Evolutionary conservation across 495 filamentous ascomycete genomes (phyloP), one percentile per base, ranked within the genome.

Genomic region (Lasiosphaeria miniovina): DNA sequence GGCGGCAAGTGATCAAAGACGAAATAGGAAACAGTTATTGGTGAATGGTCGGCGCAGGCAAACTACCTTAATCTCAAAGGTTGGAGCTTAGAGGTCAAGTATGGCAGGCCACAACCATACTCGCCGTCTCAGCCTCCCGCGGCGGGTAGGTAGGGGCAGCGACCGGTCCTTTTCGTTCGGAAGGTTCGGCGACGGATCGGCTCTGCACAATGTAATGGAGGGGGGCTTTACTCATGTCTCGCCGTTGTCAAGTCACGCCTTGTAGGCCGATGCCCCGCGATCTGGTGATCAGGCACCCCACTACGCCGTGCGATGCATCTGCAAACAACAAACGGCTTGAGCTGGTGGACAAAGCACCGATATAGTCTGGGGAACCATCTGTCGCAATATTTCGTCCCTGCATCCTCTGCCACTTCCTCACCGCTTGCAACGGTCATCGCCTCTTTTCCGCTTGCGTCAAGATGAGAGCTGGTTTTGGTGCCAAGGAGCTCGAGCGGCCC

Each of bases 181-280:
- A 24, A 24, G 24, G 5, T 46, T 46, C 43, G 12, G 43, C 12
- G 43, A 11, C 15, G 7, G 43, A n/a, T n/a, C 7, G 11, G 43
- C 12, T 5, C 5, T 46, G 12, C 24, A 31, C 10, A 10, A 34
- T 33, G 7, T 33, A 31, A 51, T 51, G 24, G 49, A 51, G 49
- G 49, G 49, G 24, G 31, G 2, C 43, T 11, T 51, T 51, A 51
- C 49, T 51, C 49, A 51, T 51, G 49, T 51, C 49, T 12, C 24
- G 24, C 24, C 24, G 41, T 24, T 33, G 49, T 51, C 49, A 51
- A 33, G 49, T 51, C 32, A 11, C 17, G 49, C 15, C 43, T 7
- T n/a, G 15, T 11, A 46, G 8, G 12, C 15, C 4, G 6, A 1
- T 5, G 43, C 43, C 43, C 43, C 43, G 43, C 43, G 8, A n/a